Base-by-base conservation (phyloP, 2,329 filamentous ascomycete genomes). In the Cladosporium colombiae region DNA sequence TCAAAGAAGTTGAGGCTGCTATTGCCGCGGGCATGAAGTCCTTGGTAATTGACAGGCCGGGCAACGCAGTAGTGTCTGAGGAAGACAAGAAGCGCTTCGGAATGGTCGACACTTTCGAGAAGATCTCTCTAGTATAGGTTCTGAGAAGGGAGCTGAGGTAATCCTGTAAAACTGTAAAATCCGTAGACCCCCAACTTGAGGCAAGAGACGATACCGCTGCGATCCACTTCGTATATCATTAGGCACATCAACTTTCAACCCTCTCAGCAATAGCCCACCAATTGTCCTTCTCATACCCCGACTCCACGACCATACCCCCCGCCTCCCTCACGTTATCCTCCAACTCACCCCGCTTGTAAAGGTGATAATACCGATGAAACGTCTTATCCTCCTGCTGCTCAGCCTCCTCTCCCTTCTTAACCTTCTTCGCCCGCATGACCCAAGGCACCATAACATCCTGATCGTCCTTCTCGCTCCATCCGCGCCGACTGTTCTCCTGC, bases 361-460 rank as follows among this genome's bases (percentile, higher is more conserved):
- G 82, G 79, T 99, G 95, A 77, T 99, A 99, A 77, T 97, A 99
- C 62, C 95, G 86, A 77, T 96, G 88, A 76, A 91, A 97, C 0
- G 88, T 92, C 75, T 82, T 82, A 56, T 72, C 74, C 25, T 68
- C 69, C 44, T 67, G 67, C 35, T 58, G 56, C 14, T 44, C 37
- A 16, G 37, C 37, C 56, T 57, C 29, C 77, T 79, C 72, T 11
- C 61, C 35, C 11, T 70, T 60, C 37, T 73, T 72, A 5, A 31
- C 14, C 33, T 55, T 56, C 60, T 63, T 63, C 35, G 31, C 60
- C 64, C 79, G 78, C 78, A 93, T 86, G 27, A 98, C 92, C 95
- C 95, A 99, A 16, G 95, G 93, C 57, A 99, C 95, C 81, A 98
- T 90, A 68, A 95, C 88, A 80, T 99, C 95, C 81, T 98, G 94